Percentiles rank a stretch among this genome's conserved stretches.
Conservation (phyloP, 176 grass and related monocot genomes). For the Dendrocalamus sinicus region DNA sequence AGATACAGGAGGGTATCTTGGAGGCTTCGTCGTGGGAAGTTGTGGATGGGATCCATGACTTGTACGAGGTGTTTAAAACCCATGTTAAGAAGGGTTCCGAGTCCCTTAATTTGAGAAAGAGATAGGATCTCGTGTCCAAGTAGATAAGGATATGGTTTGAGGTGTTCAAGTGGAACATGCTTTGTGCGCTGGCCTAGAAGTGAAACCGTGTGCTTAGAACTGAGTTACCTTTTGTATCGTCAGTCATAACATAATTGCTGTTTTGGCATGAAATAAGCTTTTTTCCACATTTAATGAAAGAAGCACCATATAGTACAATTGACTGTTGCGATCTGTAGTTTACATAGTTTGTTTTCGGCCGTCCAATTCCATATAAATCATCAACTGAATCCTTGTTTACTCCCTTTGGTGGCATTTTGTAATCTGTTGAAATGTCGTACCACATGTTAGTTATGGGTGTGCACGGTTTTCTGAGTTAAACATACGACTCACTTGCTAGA, state of each 20-base stretch:
- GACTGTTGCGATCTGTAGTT: slow-evolving; percentile 13
- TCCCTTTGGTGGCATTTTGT: neutral
- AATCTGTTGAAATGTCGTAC: slow-evolving; percentile 14
- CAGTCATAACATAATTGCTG: neutral
- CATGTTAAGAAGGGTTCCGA: too few species aligned
- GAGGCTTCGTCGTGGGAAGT: too few species aligned
- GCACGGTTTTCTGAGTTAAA: slow-evolving; percentile 10
- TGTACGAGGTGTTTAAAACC: too few species aligned
- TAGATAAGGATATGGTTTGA: too few species aligned
- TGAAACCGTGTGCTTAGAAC: neutral
- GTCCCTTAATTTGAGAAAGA: too few species aligned
- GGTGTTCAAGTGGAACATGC: too few species aligned
- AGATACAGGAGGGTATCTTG: too few species aligned
- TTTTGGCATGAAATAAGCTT: neutral
- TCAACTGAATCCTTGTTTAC: neutral
- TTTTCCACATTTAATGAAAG: slow-evolving; percentile 20
- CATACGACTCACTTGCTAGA: neutral
- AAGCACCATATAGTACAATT: slow-evolving; percentile 20
- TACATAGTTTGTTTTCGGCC: neutral
- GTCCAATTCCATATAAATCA: slow-evolving; percentile 6
- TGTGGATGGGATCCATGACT: too few species aligned
- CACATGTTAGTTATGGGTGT: slow-evolving; percentile 26
- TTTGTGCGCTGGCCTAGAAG: too few species aligned
- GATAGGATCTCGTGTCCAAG: too few species aligned
- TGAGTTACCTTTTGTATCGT: neutral